Conservation (phyloP, 495 filamentous ascomycete genomes). For the Aspergillus haitiensis region DNA sequence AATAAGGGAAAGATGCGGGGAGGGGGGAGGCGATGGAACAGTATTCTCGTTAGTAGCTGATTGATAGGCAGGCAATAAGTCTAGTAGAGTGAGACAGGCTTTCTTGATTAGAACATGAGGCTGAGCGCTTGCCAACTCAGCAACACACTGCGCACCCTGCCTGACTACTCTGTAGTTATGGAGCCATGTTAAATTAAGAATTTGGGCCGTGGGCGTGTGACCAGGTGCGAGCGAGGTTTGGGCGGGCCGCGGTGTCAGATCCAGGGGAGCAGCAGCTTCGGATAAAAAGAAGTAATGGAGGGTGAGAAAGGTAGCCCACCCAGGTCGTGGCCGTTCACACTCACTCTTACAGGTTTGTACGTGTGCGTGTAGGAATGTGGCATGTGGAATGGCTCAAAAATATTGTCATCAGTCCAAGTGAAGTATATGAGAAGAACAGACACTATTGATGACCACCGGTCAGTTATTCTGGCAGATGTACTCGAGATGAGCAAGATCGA, state of each 20-base stretch:
- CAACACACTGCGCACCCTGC: constrained; percentile 19
- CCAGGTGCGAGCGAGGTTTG: constrained; percentile 28
- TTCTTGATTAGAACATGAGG: constrained; percentile 15
- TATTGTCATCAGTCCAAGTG: neutral
- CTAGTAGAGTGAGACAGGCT: neutral
- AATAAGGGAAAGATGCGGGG: no score
- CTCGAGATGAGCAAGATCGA: no score
- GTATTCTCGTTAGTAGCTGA: no score
- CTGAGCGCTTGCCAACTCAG: constrained; percentile 39
- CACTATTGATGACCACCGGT: neutral
- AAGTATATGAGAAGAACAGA: neutral
- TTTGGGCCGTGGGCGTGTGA: constrained; percentile 36
- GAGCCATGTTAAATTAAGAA: constrained; percentile 24
- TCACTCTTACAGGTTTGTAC: neutral
- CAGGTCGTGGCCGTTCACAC: neutral
- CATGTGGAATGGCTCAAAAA: neutral
- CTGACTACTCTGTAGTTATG: neutral
- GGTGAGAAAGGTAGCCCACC: neutral
- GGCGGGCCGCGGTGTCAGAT: constrained; percentile 29
- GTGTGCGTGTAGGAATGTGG: neutral
- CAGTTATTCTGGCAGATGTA: neutral
- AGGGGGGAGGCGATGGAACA: no score
- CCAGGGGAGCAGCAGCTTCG: constrained; percentile 18
- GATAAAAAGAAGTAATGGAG: constrained; percentile 11
- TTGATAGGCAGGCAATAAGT: no score